Conservation (phyloP, 805 yeast genomes). For the Ogataea salicorniae region DNA sequence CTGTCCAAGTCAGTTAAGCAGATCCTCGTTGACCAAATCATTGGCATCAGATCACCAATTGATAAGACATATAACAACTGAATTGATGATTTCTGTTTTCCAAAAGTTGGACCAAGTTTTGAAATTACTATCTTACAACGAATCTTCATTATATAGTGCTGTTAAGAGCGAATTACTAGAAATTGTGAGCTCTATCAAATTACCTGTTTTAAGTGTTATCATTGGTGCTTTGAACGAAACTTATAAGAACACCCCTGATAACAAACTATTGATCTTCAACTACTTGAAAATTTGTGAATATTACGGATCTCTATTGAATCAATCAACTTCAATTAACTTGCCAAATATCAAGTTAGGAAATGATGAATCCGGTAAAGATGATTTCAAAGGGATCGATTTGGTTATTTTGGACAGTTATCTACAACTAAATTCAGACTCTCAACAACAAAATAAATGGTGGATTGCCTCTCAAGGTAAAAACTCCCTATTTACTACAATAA, state of each 20-base stretch:
- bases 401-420: conserved; percentile 55
- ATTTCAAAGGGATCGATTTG: conserved; percentile 48
- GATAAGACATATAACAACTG: conserved; percentile 59
- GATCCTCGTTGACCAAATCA: conserved; percentile 52
- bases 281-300: conserved; percentile 35
- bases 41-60: conserved; percentile 46
- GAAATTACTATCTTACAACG: conserved; percentile 14
- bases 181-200: conserved; percentile 17
- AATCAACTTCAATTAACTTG: conserved; percentile 14
- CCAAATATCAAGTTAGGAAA: conserved; percentile 24
- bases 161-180: conserved; percentile 20
- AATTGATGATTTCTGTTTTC: conserved; percentile 49
- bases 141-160: conserved; percentile 8
- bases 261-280: conserved; percentile 45
- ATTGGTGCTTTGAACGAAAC: conserved; percentile 39
- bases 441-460: conserved; percentile 68
- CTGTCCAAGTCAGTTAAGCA: conserved; percentile 60
- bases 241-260: conserved; percentile 31
- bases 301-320: conserved; percentile 19
- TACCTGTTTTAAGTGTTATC: conserved; percentile 50
- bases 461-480: conserved; percentile 40
- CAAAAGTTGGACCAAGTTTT: conserved; percentile 45
- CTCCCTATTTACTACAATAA: conserved; percentile 64
- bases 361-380: conserved; percentile 14
- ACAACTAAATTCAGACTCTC: conserved; percentile 48